Evolutionary conservation across 371 early-diverging fungal genomes (phyloP), one percentile per base, ranked within the genome.

Genomic region (Apophysomyces variabilis): DNA sequence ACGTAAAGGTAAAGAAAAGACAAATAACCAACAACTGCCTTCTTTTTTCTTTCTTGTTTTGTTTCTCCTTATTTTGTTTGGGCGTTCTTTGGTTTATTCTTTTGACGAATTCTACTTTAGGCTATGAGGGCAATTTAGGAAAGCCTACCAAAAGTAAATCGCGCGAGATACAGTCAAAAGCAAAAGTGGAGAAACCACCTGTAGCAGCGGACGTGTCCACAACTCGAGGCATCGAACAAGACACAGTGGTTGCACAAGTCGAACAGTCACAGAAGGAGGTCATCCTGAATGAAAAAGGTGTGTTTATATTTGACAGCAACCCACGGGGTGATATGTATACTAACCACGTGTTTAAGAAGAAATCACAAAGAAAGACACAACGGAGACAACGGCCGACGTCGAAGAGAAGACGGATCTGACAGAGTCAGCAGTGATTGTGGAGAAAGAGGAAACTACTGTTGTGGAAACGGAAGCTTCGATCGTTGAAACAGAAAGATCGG

Each of bases 1-100:
- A 41, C 47, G 18, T 18, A 39, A 64, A 64, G 39, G 54, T 64
- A 57, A 63, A 12, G 47, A 21, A 37, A 56, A 47, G 16, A 45
- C 46, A 43, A 43, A 14, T 45, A n/a, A 6, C 16, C 8, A 7
- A 45, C 13, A 26, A 41, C 13, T 41, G 41, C 41, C 41, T 13
- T 41, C 41, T 41, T 41, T 13, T 12, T 13, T 11, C 41, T 13
- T 13, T 3, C 41, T 41, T 50, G 18, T 21, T 21, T 50, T 32
- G 54, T 50, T 26, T 18, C 16, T n/a, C 21, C 21, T 50, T 50
- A 9, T 32, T 50, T 47, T 47, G 13, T 26, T 26, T 26, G 32
- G 32, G 3, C 32, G 32, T 26, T 26, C 32, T 26, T 26, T 26
- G 32, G 32, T 26, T 26, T 26, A 26, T 26, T 26, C 32, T 26